phyloP scores from a whole-genome alignment of 2,329 filamentous ascomycete species.

The Thelonectria discophora region DNA sequence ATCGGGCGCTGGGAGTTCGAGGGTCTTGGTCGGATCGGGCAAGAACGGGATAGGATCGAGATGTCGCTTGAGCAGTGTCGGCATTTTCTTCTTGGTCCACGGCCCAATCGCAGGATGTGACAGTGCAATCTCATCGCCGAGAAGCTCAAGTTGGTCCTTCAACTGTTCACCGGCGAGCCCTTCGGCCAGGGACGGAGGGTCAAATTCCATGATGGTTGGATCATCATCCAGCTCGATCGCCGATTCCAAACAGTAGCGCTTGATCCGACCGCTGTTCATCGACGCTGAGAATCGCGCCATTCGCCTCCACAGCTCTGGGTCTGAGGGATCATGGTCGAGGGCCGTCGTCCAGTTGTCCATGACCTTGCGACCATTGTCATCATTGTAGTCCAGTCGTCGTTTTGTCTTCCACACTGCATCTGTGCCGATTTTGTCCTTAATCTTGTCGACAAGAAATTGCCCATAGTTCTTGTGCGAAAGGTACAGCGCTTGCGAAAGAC shows the following conservation, averaged over 20 bases:
- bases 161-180: constrained; percentile 70
- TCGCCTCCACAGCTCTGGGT: constrained; percentile 72
- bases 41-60: constrained; percentile 71
- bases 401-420: constrained; percentile 60
- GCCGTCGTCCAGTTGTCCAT: constrained; percentile 67
- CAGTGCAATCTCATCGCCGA: constrained; percentile 65
- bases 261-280: constrained; percentile 64
- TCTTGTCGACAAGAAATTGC: constrained; percentile 82
- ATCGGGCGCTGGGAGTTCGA: constrained; percentile 46
- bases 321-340: constrained; percentile 71
- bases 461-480: constrained; percentile 96
- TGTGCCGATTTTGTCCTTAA: constrained; percentile 49
- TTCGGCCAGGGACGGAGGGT: constrained; percentile 70
- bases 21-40: constrained; percentile 58
- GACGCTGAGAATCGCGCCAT: constrained; percentile 67
- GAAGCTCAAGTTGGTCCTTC: constrained; percentile 61
- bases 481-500: constrained; percentile 87
- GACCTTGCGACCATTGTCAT: constrained; percentile 54
- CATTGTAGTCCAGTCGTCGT: constrained; percentile 41
- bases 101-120: constrained; percentile 69
- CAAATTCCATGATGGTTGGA: constrained; percentile 68
- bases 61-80: constrained; percentile 59
- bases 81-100: constrained; percentile 62
- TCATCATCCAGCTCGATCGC: constrained; percentile 75
- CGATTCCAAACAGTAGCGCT: constrained; percentile 70